Evolutionary conservation across 179 eudicot genomes (phyloP).

Genomic region (Vitellaria paradoxa): DNA sequence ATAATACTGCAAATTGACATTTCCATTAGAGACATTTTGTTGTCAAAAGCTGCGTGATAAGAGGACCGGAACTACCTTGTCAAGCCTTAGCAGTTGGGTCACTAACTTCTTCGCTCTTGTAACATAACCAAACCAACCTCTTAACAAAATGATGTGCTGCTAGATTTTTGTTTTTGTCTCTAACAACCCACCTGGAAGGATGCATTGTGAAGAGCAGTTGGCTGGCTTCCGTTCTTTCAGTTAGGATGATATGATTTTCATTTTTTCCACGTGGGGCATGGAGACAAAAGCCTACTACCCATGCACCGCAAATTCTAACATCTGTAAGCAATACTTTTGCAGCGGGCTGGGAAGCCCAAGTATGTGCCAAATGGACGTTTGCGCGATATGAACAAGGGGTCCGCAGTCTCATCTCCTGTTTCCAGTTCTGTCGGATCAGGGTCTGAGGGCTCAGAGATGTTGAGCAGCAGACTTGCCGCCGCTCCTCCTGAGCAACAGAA

Average conservation of each 20-base stretch:
- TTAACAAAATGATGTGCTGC: neutral
- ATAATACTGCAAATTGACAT: no score
- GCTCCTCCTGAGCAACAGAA: conserved; percentile 57
- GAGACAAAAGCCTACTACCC: neutral
- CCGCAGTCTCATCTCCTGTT: conserved; percentile 16
- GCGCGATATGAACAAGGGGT: conserved; percentile 24
- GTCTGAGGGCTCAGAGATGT: conserved; percentile 26
- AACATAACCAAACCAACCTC: no score
- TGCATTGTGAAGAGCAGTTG: neutral
- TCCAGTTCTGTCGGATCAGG: conserved; percentile 19
- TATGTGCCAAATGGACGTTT: conserved; percentile 30
- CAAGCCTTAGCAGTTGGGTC: no score
- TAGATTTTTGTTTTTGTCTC: neutral
- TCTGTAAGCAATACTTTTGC: conserved; percentile 10
- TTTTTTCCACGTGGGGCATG: neutral
- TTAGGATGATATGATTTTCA: neutral
- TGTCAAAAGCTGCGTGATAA: no score
- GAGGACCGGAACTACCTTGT: no score
- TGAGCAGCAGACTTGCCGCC: conserved; percentile 64
- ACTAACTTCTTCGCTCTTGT: no score
- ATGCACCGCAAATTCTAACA: neutral
- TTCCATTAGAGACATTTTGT: no score
- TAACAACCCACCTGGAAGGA: neutral
- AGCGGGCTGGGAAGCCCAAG: conserved; percentile 35
- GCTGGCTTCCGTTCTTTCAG: neutral